phyloP scores from a whole-genome alignment of 768 basidiomycete genomes.

The button mushroom (Agaricus bisporus) region DNA sequence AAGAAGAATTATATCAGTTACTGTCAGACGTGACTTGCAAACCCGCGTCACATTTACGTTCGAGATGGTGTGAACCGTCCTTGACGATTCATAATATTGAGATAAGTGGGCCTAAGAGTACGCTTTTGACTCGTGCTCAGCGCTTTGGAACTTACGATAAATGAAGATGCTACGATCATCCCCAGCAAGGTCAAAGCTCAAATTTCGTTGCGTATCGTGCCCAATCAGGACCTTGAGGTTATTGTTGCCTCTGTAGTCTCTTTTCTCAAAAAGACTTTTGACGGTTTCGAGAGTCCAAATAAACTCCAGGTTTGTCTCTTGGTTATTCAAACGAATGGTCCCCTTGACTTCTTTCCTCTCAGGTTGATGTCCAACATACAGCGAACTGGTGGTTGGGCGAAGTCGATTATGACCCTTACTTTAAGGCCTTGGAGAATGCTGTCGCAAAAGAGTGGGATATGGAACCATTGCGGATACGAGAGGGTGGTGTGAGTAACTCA shows the following conservation, averaged over 20 bases:
- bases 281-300: slow-evolving; percentile 60
- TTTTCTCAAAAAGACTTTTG: slow-evolving; percentile 56
- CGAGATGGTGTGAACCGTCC: slow-evolving; percentile 87
- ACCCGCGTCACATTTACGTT: slow-evolving; percentile 61
- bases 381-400: slow-evolving; percentile 98
- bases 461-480: slow-evolving; percentile 81
- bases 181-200: slow-evolving; percentile 79
- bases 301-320: slow-evolving; percentile 50
- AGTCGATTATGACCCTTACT: slow-evolving; percentile 71
- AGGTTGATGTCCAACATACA: slow-evolving; percentile 77
- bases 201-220: slow-evolving; percentile 89
- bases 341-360: neutral
- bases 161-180: slow-evolving; percentile 79
- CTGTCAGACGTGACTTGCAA: slow-evolving; percentile 65
- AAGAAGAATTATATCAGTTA: slow-evolving; percentile 60
- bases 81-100: slow-evolving; percentile 84
- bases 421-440: slow-evolving; percentile 76
- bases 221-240: slow-evolving; percentile 77
- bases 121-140: slow-evolving; percentile 16
- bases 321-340: neutral
- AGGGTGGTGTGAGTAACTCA: slow-evolving; percentile 72
- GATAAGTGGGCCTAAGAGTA: slow-evolving; percentile 77
- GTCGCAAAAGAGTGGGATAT: slow-evolving; percentile 85
- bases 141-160: neutral
- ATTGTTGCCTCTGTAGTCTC: slow-evolving; percentile 57